Percentiles rank a stretch among this genome's conserved stretches.
These are phyloP conservation scores for Ampelomyces quisqualis DNA, from an alignment of 2,329 filamentous ascomycete species.

Conservation along the genomic window DNA sequence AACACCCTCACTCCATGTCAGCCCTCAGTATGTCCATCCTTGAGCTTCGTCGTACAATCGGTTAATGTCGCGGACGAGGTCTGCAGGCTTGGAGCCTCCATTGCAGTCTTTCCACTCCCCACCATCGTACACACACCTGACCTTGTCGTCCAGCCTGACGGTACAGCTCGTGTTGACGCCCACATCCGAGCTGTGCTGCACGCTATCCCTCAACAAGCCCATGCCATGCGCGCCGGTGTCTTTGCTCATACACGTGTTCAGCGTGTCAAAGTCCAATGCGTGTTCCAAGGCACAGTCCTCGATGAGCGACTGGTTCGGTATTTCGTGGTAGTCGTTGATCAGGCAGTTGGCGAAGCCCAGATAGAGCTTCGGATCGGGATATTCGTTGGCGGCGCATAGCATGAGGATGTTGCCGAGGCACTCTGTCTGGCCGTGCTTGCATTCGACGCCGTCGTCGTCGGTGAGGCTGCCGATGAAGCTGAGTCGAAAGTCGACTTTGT, in stretches of 20 bases:
- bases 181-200: slow-evolving; percentile 59
- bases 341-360: slow-evolving; percentile 95
- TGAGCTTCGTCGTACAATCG: slow-evolving; percentile 57
- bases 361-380: slow-evolving; percentile 81
- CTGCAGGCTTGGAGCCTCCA: slow-evolving; percentile 64
- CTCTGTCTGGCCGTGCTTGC: slow-evolving; percentile 85
- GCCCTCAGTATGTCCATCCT: slow-evolving; percentile 29
- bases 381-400: slow-evolving; percentile 81
- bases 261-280: slow-evolving; percentile 74
- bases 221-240: slow-evolving; percentile 73
- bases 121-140: slow-evolving; percentile 81
- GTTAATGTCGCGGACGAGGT: slow-evolving; percentile 76
- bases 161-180: slow-evolving; percentile 53
- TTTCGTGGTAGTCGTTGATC: slow-evolving; percentile 69
- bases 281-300: slow-evolving; percentile 89
- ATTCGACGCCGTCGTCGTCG: slow-evolving; percentile 78
- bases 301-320: slow-evolving; percentile 76
- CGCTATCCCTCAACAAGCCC: slow-evolving; percentile 66
- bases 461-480: slow-evolving; percentile 80
- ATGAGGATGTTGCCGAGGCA: slow-evolving; percentile 94
- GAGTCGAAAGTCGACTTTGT: slow-evolving; percentile 87
- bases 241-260: slow-evolving; percentile 79
- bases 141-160: slow-evolving; percentile 67
- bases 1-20: not conserved
- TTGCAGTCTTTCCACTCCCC: slow-evolving; percentile 80